Base-by-base conservation (phyloP, 805 yeast genomes). In the Cyberlindnera maritima region DNA sequence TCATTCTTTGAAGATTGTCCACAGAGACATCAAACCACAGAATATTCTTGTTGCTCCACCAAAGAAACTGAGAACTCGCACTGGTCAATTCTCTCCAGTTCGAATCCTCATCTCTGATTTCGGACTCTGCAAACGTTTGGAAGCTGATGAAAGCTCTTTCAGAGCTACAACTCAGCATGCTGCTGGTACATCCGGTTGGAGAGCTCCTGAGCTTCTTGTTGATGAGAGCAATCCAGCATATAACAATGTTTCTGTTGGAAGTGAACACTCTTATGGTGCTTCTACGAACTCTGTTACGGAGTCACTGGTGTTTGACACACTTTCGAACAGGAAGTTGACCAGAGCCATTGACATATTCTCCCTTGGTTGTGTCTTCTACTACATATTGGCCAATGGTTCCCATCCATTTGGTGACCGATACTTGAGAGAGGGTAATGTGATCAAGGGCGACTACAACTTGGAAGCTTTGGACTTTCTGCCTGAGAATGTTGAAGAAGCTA, bases 131-230 rank as follows among this genome's bases (percentile, higher is more conserved):
- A 91, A 92, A 62, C 87, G 86, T 60, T 69, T 94, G 43, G 99
- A 94, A 52, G 80, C 83, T 14, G 98, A 90, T 57, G 97, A 94
- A 65, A 86, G 96, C 2, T 88, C 96, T 2, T 92, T 92, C 65
- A 77, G 92, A 52, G 96, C 97, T 0, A 92, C 96, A 0, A 84
- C 94, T 0, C 90, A 88, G 29, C 83, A 89, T 58, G 95, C 96
- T 17, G 96, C 97, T 0, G 99, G 99, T 2, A 94, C 99, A 0
- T 80, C 94, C 3, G 99, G 99, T 3, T 94, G 99, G 99, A 77
- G 97, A 57, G 98, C 99, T 0, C 99, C 99, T 0, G 99, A 94
- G 59, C 65, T 88, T 29, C 66, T 88, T 32, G 63, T 77, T 20
- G 78, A 74, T 36, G 72, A 64, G 19, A 44, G 55, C 8, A 50